Evolutionary conservation across 176 grass and related monocot genomes (phyloP), one percentile per base, ranked within the genome.

Genomic region (bread wheat (Triticum aestivum)): DNA sequence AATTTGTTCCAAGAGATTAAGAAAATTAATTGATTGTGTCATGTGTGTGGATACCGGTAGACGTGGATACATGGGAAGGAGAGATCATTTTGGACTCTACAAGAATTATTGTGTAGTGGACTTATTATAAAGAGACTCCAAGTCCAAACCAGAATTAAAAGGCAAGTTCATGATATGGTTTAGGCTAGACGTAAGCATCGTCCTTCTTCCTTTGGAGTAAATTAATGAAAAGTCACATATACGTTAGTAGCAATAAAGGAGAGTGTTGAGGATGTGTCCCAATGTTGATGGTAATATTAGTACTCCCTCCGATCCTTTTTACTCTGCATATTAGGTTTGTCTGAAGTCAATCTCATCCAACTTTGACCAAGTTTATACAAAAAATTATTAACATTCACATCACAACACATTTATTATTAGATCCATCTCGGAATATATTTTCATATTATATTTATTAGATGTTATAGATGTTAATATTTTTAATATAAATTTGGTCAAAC

Each of bases 111-210:
- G 35, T 13, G 2, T 39, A 47, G 80, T 84, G 80, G 75, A 84
- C 75, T 87, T 83, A 90, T 75, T 45, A 84, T 66, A 49, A 33
- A 32, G 29, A 84, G 45, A 84, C 67, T 84, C 81, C 45, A 75
- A 79, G 74, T 80, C 75, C 45, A 80, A 79, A 75, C 44, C 2
- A 54, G 35, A 66, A 79, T 79, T 4, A 9, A 83, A 86, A 83
- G 27, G 56, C 42, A 73, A 47, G 64, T 45, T 67, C 66, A 79
- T 85, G 74, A 45, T 64, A 33, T 39, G 74, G 56, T 78, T 87
- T 83, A 83, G 73, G 52, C 18, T 21, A 59, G 41, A 79, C 42
- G 67, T 74, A 80, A 68, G 47, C 44, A 76, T 69, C 20, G 2
- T n/a, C 44, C 59, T 75, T 38, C 24, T 75, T 75, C 80, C 67